Percentiles rank a stretch among this genome's conserved stretches.
Evolutionary conservation across 78 protist genomes (phyloP).

Genomic region (Monocercomonoides exilis): DNA sequence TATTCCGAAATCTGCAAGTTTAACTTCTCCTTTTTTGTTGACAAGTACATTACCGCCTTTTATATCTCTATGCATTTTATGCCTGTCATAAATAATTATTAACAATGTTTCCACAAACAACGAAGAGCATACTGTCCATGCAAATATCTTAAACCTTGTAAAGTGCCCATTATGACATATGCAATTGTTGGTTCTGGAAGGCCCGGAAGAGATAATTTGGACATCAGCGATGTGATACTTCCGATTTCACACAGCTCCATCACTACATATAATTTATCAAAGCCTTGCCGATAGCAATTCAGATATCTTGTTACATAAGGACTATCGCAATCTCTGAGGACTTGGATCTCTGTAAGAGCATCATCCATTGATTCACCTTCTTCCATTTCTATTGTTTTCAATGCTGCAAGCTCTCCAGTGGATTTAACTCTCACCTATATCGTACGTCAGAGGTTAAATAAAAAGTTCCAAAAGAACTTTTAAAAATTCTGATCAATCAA

Average conservation of each 20-base stretch:
- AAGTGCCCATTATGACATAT: not conserved
- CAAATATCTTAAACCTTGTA: not conserved
- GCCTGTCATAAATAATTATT: too few species aligned
- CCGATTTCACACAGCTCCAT: not conserved
- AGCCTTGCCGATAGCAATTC: not conserved
- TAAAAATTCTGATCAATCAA: too few species aligned
- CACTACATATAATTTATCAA: not conserved
- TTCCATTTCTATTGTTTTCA: not conserved
- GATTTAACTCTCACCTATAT: not conserved
- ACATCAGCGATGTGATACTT: not conserved
- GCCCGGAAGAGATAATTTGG: not conserved
- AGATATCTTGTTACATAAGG: not conserved
- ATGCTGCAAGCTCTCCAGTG: not conserved
- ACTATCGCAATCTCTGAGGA: not conserved
- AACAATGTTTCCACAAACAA: not conserved
- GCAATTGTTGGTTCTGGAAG: not conserved
- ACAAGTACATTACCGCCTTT: constrained; percentile 1
- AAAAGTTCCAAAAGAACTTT: too few species aligned
- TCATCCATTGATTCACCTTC: not conserved
- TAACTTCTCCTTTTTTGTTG: not conserved
- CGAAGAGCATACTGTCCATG: not conserved
- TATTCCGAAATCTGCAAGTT: not conserved
- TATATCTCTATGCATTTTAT: constrained; percentile 2
- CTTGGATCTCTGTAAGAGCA: not conserved
- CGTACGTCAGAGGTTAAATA: not conserved